Base-by-base conservation (phyloP, 148 eudicot species). In the Rhododendron ovatum region DNA sequence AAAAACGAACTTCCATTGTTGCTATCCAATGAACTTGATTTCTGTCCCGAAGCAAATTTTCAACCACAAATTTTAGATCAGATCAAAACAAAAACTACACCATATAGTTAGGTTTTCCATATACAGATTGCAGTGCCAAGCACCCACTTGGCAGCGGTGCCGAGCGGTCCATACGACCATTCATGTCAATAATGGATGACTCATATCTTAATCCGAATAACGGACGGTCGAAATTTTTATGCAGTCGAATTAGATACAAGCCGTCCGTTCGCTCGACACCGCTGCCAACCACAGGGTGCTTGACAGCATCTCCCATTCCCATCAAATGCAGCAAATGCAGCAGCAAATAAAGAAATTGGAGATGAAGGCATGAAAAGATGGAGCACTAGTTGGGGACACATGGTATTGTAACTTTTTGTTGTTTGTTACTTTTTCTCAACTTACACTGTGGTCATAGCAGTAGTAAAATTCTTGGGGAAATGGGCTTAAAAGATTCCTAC, bases 371-470 rank as follows among this genome's bases (percentile, higher is more conserved):
- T 89, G 26, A 88, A 91, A 91, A 91, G 92, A 80, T 82, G 92
- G 91, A 88, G 89, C 91, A 90, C 88, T 71, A 89, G 92, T 91
- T 89, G 92, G 91, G 79, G 90, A 88, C 92, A 89, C 92, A 89
- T 89, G 91, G 89, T 88, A 82, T 75, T 86, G 89, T 88, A 87
- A 87, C 85, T 89, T 90, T 82, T 85, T 82, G 86, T 80, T 79
- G 84, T 71, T 86, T 84, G 51, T 48, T 88, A 71, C 83, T 86
- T 78, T 87, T 28, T 88, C 80, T 57, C 45, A 39, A 22, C 84
- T 33, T 35, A n/a, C 41, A 51, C 8, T n/a, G 74, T 71, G 48
- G 83, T 82, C 35, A 82, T 69, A 81, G 80, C 80, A 82, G 74
- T 26, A 67, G 33, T 71, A 59, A 59, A 69, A 50, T 67, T 83